Evolutionary conservation across 2,329 filamentous ascomycete species (phyloP).

Genomic region (Biscogniauxia marginata): DNA sequence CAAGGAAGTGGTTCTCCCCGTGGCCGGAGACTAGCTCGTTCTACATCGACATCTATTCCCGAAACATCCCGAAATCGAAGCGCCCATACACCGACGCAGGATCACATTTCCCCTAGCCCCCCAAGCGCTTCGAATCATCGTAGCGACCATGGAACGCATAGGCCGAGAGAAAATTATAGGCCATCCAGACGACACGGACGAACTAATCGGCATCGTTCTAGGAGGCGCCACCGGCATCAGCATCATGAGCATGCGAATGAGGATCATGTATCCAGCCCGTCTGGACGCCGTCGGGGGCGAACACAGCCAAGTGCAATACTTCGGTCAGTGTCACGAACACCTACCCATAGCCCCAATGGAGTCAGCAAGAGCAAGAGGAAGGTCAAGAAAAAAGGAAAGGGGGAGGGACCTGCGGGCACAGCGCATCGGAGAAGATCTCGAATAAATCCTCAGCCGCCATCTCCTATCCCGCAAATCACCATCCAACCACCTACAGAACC

Average conservation of each 20-base stretch:
- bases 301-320: no score
- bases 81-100: background rate
- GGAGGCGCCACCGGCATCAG: background rate
- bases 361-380: no score
- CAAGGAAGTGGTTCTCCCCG: background rate
- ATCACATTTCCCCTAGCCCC: background rate
- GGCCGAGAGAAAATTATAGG: background rate
- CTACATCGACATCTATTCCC: background rate
- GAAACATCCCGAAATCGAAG: background rate
- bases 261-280: no score
- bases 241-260: no score
- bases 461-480: background rate
- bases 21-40: background rate
- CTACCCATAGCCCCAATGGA: no score
- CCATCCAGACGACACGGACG: background rate
- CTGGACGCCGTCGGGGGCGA: no score
- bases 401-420: no score
- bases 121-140: background rate
- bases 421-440: background rate
- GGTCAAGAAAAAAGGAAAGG: background rate
- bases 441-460: background rate
- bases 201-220: background rate
- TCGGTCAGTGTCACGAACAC: no score
- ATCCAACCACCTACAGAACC: background rate
- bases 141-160: background rate